These are phyloP conservation scores for Jatropha podagrica DNA, from an alignment of 441 rosid species.

Conservation along the genomic window DNA sequence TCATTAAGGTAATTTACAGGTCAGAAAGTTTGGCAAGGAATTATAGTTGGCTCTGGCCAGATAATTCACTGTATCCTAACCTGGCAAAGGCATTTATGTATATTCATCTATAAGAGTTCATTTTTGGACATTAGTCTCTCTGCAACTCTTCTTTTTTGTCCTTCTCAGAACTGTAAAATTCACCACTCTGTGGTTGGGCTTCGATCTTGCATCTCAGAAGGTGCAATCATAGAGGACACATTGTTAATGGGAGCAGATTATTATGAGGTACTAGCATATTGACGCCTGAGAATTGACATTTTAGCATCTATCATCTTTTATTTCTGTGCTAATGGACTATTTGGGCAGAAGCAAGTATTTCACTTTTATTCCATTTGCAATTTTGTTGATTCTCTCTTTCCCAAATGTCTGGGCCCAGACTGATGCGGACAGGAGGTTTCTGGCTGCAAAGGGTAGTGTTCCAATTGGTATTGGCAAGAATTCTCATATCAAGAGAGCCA, in stretches of 20 bases:
- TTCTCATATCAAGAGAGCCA: constrained; percentile 88
- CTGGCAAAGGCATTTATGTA: too few species aligned
- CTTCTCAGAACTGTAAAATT: constrained; percentile 77
- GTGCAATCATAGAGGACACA: constrained; percentile 89
- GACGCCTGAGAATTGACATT: background rate
- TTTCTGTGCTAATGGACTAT: background rate
- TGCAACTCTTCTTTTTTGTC: background rate
- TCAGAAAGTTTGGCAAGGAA: constrained; percentile 28
- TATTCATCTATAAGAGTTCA: background rate
- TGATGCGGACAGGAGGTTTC: constrained; percentile 85
- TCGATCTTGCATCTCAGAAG: constrained; percentile 92
- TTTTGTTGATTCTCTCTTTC: background rate
- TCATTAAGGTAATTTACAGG: constrained; percentile 61
- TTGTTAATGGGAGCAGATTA: constrained; percentile 95
- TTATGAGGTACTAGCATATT: constrained; percentile 59
- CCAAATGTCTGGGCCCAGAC: constrained; percentile 48
- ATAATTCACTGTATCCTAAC: background rate
- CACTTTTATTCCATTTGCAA: constrained; percentile 4
- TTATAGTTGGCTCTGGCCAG: background rate
- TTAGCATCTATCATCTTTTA: background rate
- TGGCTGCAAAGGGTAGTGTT: constrained; percentile 93
- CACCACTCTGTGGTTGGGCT: constrained; percentile 95
- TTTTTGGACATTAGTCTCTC: background rate
- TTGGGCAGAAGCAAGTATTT: background rate
- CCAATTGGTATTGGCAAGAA: constrained; percentile 88